Evolutionary conservation across 2,329 filamentous ascomycete species (phyloP).

Genomic region (Byssothecium circinans): DNA sequence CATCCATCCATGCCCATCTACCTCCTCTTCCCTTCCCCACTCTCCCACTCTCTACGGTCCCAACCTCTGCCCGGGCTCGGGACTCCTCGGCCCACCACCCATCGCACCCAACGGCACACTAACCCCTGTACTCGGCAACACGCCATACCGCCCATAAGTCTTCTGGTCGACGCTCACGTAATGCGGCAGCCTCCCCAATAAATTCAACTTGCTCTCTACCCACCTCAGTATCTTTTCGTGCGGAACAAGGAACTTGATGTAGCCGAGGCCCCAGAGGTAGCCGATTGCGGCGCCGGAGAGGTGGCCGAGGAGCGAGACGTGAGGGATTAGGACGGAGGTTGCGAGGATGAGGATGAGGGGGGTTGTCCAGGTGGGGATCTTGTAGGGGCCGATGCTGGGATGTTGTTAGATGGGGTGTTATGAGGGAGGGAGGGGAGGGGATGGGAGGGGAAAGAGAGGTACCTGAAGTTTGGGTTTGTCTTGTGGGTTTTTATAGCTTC

Average conservation of each 20-base stretch:
- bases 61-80: constrained; percentile 34
- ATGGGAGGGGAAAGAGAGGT: constrained; percentile 13
- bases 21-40: not conserved
- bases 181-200: constrained; percentile 81
- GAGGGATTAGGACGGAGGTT: constrained; percentile 74
- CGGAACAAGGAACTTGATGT: constrained; percentile 84
- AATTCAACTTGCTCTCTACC: constrained; percentile 84
- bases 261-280: constrained; percentile 85
- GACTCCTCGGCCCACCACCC: constrained; percentile 22
- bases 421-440: constrained; percentile 38
- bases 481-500: constrained; percentile 86
- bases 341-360: constrained; percentile 77
- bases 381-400: constrained; percentile 58
- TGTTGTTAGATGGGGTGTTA: constrained; percentile 6
- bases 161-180: constrained; percentile 96
- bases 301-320: constrained; percentile 84
- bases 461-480: constrained; percentile 75
- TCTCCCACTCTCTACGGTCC: constrained; percentile 15
- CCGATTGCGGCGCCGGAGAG: constrained; percentile 80
- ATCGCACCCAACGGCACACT: constrained; percentile 12
- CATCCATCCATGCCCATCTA: not conserved
- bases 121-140: constrained; percentile 62
- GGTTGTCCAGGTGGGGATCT: constrained; percentile 90
- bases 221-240: constrained; percentile 85
- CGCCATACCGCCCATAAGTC: constrained; percentile 89